Evolutionary conservation across 768 basidiomycete species (phyloP).

Genomic region (Lactarius trivialis): DNA sequence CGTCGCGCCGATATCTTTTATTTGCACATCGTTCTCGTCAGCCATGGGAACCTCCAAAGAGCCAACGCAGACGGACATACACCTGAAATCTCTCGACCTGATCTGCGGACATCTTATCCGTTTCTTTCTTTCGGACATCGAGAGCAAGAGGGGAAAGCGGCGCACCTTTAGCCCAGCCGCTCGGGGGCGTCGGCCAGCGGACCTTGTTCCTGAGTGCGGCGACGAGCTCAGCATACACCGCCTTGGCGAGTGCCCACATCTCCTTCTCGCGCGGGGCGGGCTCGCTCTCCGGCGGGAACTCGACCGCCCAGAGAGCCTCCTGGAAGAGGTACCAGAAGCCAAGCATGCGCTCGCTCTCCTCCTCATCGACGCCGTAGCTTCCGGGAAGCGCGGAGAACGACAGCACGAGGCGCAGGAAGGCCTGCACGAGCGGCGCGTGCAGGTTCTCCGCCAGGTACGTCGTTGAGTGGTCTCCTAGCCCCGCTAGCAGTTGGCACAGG

Average conservation of each 20-base stretch:
- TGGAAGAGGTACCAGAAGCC: slow-evolving; percentile 90
- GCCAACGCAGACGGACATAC: slow-evolving; percentile 37
- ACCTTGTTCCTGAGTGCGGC: slow-evolving; percentile 65
- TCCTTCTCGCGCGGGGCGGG: slow-evolving; percentile 31
- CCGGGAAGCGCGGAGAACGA: slow-evolving; percentile 70
- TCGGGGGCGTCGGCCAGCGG: slow-evolving; percentile 52
- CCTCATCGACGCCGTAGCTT: slow-evolving; percentile 76
- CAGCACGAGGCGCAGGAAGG: slow-evolving; percentile 63
- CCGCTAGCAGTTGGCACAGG: slow-evolving; percentile 72
- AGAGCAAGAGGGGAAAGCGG: slow-evolving; percentile 2
- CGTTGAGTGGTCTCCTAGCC: slow-evolving; percentile 82
- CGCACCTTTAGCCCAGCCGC: slow-evolving; percentile 65
- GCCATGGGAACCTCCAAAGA: not conserved
- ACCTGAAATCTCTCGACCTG: slow-evolving; percentile 74
- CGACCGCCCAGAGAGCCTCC: slow-evolving; percentile 72
- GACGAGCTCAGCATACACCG: slow-evolving; percentile 76
- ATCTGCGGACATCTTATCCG: slow-evolving; percentile 39
- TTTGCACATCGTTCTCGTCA: not conserved
- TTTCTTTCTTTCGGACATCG: slow-evolving; percentile 3
- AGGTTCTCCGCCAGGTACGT: slow-evolving; percentile 69
- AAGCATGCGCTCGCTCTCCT: slow-evolving; percentile 81
- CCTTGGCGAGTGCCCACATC: slow-evolving; percentile 54
- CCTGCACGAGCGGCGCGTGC: slow-evolving; percentile 49
- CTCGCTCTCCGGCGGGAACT: slow-evolving; percentile 40
- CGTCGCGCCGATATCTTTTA: slow-evolving; percentile 70